Evolutionary conservation across 768 basidiomycete genomes (phyloP).

Genomic region (Pulveroboletus sp.): DNA sequence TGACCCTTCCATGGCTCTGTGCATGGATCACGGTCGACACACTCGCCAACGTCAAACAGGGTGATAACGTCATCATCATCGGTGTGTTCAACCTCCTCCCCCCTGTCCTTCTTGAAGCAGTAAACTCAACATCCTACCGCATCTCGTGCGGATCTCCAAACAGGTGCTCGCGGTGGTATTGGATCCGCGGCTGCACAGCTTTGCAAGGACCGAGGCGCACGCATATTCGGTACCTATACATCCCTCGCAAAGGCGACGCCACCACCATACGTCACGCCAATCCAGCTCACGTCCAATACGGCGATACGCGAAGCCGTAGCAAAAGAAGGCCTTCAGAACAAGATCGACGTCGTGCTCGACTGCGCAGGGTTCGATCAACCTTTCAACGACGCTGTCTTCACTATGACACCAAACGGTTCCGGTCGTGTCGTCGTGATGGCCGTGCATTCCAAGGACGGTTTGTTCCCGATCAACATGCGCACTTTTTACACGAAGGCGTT

Average conservation of each 20-base stretch:
- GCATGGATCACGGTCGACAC: conserved; percentile 35
- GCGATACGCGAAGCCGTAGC: conserved; percentile 30
- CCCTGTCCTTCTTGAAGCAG: too few species aligned
- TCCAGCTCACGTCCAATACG: conserved; percentile 27
- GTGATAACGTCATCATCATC: conserved; percentile 32
- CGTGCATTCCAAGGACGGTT: conserved; percentile 29
- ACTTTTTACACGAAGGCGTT: conserved; percentile 29
- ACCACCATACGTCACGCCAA: conserved; percentile 30
- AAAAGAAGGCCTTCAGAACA: conserved; percentile 23
- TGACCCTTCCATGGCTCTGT: conserved; percentile 33
- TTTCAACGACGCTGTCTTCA: conserved; percentile 31
- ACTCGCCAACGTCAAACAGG: conserved; percentile 30
- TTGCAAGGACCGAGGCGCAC: conserved; percentile 29
- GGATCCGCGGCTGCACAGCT: conserved; percentile 33
- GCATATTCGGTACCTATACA: conserved; percentile 33
- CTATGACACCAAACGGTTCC: conserved; percentile 30
- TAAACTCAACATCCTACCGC: neutral
- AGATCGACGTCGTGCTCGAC: conserved; percentile 31
- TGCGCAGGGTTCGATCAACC: conserved; percentile 32
- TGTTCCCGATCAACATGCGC: conserved; percentile 30
- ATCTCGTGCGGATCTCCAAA: neutral
- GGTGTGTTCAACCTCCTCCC: conserved; percentile 9
- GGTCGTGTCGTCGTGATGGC: conserved; percentile 35
- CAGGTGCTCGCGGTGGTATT: conserved; percentile 33
- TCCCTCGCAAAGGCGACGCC: conserved; percentile 23